Evolutionary conservation across 805 yeast species (phyloP), one percentile per base, ranked within the genome.

Genomic region (Cyberlindnera sargentensis): DNA sequence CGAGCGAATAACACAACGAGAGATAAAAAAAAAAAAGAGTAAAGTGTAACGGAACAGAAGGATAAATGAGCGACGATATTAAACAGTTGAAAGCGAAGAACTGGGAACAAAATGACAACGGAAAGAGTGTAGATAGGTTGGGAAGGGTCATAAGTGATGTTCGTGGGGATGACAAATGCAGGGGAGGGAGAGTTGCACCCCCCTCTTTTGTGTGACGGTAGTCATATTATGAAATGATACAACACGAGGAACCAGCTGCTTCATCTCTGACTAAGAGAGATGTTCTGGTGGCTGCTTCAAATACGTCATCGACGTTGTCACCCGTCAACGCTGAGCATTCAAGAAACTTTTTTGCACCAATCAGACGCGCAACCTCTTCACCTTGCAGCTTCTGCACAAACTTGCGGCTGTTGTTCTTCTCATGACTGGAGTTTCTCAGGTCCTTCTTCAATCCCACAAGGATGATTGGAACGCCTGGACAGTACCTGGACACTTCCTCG

Each of bases 261-360:
- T 70, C 70, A 39, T 73, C 67, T 40, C 72, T 70, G 23, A 76
- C 74, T 35, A 88, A 64, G 44, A 88, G 65, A 57, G 93, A 82
- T 3, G 90, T 81, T 52, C 97, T 72, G 1, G 95, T 86, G 11
- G 97, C 96, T 40, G 79, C 78, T 64, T 90, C 97, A 61, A 90
- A 89, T 3, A 90, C 90, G 58, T 86, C 95, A 62, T 89, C 96
- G 24, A 90, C 97, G 9, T 95, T 95, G 59, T 87, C 95, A 4
- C 97, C 97, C 2, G 95, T 86, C 51, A 90, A 67, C 1, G 97
- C 88, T 39, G 95, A 84, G 58, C 96, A 87, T 57, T 90, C 96
- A 58, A 90, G 65, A 59, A 86, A 90, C 48, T 70, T 74, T 49
- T 83, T 80, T 1, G 96, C 96, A 4, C 95, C 95, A 34, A 90